Percentiles rank a stretch among this genome's conserved stretches.
Evolutionary conservation across 257 asterid species (phyloP).

Genomic region (Fraxinus anomala): DNA sequence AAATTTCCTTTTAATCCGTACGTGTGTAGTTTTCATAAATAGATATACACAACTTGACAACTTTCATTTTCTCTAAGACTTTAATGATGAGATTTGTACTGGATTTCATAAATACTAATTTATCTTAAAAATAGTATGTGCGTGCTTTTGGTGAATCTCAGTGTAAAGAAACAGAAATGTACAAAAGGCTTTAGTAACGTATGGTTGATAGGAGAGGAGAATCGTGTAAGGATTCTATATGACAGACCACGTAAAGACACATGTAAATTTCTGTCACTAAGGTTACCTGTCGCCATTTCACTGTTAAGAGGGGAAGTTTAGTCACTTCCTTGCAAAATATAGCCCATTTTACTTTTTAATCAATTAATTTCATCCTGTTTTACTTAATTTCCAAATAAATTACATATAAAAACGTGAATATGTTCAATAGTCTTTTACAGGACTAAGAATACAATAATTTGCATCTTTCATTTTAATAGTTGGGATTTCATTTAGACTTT

Average conservation of each 20-base stretch:
- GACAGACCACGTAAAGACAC: slow-evolving; percentile 35
- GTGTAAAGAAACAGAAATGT: not conserved
- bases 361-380: not conserved
- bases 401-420: not conserved
- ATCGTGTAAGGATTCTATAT: slow-evolving; percentile 21
- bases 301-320: slow-evolving; percentile 18
- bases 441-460: not conserved
- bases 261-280: slow-evolving; percentile 13
- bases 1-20: not conserved
- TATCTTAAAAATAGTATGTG: no score
- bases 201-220: slow-evolving; percentile 26
- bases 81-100: not conserved
- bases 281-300: slow-evolving; percentile 17
- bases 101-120: no score
- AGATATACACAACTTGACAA: no score
- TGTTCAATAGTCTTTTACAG: not conserved
- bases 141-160: not conserved
- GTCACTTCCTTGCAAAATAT: slow-evolving; percentile 19
- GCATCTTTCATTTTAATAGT: no score
- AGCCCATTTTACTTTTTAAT: not conserved
- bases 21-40: not conserved
- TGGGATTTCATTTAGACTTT: not conserved
- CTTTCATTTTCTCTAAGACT: no score
- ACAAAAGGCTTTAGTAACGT: not conserved
- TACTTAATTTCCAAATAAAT: not conserved